Conservation (phyloP, 176 grass and related monocot genomes). For the Thinopyrum elongatum region DNA sequence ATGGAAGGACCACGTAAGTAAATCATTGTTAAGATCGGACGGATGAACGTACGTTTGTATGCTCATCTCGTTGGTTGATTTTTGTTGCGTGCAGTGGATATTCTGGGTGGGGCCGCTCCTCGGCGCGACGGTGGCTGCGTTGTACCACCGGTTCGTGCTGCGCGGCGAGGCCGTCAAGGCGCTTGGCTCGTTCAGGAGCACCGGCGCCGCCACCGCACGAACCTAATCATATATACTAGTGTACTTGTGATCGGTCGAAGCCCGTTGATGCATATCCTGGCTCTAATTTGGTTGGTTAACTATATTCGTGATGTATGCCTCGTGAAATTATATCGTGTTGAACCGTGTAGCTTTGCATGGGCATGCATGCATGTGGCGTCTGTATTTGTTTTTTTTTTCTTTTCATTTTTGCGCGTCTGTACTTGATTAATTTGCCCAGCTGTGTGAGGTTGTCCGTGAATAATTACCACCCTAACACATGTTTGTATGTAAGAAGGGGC, state of each 20-base stretch:
- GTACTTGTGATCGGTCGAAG: neutral
- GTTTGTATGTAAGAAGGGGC: too few species aligned
- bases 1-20: slow-evolving; percentile 66
- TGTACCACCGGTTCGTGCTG: slow-evolving; percentile 71
- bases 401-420: too few species aligned
- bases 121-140: slow-evolving; percentile 58
- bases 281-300: neutral
- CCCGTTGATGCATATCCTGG: neutral
- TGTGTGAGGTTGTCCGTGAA: too few species aligned
- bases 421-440: too few species aligned
- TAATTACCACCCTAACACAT: too few species aligned
- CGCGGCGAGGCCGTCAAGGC: slow-evolving; percentile 49
- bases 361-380: too few species aligned
- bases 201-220: neutral
- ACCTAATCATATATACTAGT: neutral
- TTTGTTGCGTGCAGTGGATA: slow-evolving; percentile 64
- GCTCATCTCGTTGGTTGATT: neutral
- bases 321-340: too few species aligned
- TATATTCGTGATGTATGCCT: neutral
- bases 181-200: slow-evolving; percentile 63
- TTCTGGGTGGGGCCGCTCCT: slow-evolving; percentile 80
- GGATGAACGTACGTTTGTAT: neutral
- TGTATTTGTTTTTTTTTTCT: too few species aligned
- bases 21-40: too few species aligned
- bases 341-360: too few species aligned